These are phyloP conservation scores for Rhododendron griersonianum DNA, from an alignment of 148 eudicot genomes.

Conservation along the genomic window DNA sequence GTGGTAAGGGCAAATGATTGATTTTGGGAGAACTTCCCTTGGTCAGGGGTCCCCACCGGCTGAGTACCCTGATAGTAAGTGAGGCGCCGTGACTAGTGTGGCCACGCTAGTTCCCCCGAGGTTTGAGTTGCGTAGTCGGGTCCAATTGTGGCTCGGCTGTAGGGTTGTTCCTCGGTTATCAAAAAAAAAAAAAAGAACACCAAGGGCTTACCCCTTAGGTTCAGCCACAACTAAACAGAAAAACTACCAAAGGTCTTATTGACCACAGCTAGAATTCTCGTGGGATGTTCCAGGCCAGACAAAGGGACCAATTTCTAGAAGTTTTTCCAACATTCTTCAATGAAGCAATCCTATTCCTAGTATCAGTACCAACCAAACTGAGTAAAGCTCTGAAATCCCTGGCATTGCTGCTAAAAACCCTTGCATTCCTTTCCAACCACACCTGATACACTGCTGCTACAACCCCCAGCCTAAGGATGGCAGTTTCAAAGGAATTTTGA, in stretches of 20 bases:
- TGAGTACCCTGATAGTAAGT: no score
- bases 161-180: no score
- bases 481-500: background rate
- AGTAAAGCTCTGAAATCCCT: background rate
- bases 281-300: background rate
- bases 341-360: background rate
- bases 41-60: background rate
- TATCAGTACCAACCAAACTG: background rate
- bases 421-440: background rate
- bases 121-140: no score
- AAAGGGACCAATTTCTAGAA: background rate
- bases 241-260: background rate
- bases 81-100: no score
- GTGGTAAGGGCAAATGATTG: no score
- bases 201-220: background rate
- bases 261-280: background rate
- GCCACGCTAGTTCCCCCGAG: no score
- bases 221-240: background rate
- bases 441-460: background rate
- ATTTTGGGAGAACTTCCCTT: background rate
- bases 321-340: background rate
- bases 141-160: no score
- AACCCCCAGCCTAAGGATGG: background rate
- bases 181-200: background rate
- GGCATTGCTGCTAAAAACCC: background rate